Conservation (phyloP, 768 basidiomycete species). For the Russula lepida region DNA sequence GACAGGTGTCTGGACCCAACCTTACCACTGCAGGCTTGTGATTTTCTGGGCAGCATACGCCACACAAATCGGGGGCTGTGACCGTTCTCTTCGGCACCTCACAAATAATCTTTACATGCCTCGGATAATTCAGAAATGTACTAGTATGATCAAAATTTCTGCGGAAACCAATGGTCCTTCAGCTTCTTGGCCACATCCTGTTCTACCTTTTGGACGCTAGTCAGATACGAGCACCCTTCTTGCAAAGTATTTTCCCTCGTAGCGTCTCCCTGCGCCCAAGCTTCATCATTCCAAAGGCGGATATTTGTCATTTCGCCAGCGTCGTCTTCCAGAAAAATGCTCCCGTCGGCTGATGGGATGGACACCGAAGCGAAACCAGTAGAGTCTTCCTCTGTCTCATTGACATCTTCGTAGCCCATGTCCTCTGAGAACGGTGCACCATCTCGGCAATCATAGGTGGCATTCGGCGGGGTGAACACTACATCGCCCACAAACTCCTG, state of each 20-base stretch:
- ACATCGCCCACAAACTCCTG: background rate
- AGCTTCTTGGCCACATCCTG: conserved; percentile 51
- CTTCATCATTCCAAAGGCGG: conserved; percentile 6
- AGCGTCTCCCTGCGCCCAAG: conserved; percentile 3
- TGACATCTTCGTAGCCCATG: background rate
- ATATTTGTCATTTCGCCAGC: background rate
- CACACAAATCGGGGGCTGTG: background rate
- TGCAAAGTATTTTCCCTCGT: background rate
- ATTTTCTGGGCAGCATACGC: background rate
- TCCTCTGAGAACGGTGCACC: background rate
- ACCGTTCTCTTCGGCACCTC: background rate
- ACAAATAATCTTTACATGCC: background rate
- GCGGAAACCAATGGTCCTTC: conserved; percentile 59
- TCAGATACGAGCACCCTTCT: background rate
- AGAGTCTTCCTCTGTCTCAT: background rate
- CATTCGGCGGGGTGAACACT: background rate
- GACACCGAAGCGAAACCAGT: background rate
- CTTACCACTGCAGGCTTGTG: background rate
- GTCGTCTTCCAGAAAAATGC: background rate
- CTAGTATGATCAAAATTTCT: conserved; percentile 38
- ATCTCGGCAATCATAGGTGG: background rate
- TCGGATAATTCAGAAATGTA: background rate
- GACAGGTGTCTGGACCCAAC: background rate
- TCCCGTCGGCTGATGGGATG: background rate
- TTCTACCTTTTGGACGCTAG: conserved; percentile 41